These are phyloP conservation scores for Skeletonema tropicum DNA, from an alignment of 108 stramenopile species.

Conservation along the genomic window DNA sequence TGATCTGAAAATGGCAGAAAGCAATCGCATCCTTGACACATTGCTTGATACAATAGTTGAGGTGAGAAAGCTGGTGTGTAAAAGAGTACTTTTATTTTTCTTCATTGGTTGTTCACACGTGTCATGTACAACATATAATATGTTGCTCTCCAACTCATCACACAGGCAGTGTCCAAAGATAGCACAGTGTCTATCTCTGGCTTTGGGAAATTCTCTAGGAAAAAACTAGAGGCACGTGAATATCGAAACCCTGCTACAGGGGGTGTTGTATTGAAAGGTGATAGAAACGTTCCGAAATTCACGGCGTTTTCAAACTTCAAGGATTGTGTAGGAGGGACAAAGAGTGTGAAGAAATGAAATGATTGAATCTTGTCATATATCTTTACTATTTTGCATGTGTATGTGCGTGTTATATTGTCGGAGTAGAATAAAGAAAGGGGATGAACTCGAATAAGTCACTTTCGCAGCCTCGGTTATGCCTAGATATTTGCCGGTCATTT, in stretches of 20 bases:
- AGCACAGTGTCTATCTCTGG: not conserved
- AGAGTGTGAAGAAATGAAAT: not conserved
- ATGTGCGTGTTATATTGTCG: not conserved
- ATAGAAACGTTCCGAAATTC: not conserved
- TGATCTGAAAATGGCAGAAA: not conserved
- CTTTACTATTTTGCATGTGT: not conserved
- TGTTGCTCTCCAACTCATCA: not conserved
- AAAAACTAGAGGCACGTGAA: not conserved
- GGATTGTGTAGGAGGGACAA: not conserved
- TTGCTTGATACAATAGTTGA: not conserved
- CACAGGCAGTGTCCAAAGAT: not conserved
- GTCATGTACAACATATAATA: conserved; percentile 5
- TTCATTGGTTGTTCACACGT: not conserved
- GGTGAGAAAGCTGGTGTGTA: not conserved
- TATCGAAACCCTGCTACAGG: not conserved
- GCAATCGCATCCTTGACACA: not conserved
- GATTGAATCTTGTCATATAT: not conserved
- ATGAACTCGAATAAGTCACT: no score
- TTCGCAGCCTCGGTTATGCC: not conserved
- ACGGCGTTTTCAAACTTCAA: not conserved
- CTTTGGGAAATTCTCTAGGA: not conserved
- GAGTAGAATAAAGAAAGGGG: not conserved
- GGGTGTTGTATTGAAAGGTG: not conserved
- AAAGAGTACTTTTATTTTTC: not conserved
- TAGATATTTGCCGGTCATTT: not conserved